phyloP scores from a whole-genome alignment of 768 basidiomycete genomes.

The Lentinula sp. region DNA sequence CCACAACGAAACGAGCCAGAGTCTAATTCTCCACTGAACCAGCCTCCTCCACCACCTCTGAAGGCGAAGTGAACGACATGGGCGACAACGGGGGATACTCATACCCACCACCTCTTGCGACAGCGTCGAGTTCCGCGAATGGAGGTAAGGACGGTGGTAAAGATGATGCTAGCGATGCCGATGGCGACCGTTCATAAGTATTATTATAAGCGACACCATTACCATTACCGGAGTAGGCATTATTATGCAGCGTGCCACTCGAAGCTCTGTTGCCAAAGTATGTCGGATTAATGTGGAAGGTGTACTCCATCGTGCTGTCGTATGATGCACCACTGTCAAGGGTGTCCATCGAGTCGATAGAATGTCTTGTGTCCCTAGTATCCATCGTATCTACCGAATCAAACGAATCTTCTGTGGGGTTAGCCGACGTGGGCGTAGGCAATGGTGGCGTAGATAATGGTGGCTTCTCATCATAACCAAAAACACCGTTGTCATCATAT shows the following conservation, averaged over 20 bases:
- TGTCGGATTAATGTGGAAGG: not conserved
- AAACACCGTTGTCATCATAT: not conserved
- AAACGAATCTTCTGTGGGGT: not conserved
- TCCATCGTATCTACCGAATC: not conserved
- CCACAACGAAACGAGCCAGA: not conserved
- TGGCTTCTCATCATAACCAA: not conserved
- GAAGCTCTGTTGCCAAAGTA: not conserved
- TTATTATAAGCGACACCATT: not conserved
- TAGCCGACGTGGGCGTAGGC: not conserved
- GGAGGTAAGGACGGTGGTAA: not conserved
- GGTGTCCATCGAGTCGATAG: not conserved
- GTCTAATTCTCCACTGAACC: too few relatives aligned
- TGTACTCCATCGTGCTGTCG: not conserved
- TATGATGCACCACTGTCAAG: not conserved
- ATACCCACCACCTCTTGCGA: conserved; percentile 74
- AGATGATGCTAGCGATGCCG: not conserved
- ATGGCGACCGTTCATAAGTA: not conserved
- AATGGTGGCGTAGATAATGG: not conserved
- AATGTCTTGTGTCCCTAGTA: not conserved
- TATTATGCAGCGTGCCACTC: not conserved
- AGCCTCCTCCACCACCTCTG: conserved; percentile 24
- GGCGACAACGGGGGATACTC: conserved; percentile 63
- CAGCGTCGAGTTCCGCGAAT: conserved; percentile 58
- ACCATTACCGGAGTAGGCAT: not conserved
- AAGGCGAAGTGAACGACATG: conserved; percentile 58